These are phyloP conservation scores for Malus fusca DNA, from an alignment of 306 rosid genomes.

Conservation along the genomic window DNA sequence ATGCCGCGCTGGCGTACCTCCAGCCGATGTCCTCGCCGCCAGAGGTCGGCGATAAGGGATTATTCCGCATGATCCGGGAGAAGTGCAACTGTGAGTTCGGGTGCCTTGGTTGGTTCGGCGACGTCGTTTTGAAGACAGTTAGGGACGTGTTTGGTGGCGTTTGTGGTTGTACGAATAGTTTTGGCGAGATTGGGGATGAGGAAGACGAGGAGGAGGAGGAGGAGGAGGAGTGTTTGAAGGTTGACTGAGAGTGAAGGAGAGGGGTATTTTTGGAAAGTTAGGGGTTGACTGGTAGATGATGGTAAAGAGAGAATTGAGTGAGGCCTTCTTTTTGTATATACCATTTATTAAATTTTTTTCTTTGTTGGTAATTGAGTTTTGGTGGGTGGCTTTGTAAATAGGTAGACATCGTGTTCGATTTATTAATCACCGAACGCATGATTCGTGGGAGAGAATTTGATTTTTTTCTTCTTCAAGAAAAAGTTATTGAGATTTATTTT, in stretches of 20 bases:
- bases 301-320: not conserved
- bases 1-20: slow-evolving; percentile 69
- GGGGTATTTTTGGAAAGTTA: slow-evolving; percentile 7
- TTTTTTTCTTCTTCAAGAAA: not conserved
- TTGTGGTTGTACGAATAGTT: not conserved
- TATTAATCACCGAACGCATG: not conserved
- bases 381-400: not conserved
- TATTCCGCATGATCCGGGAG: slow-evolving; percentile 12
- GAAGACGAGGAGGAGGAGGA: not conserved
- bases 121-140: slow-evolving; percentile 9
- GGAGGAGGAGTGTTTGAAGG: slow-evolving; percentile 4
- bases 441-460: not conserved
- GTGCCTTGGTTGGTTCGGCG: slow-evolving; percentile 29
- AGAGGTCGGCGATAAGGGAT: slow-evolving; percentile 1
- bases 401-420: too few species aligned
- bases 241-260: slow-evolving; percentile 1
- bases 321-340: slow-evolving; percentile 1
- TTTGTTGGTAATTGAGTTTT: not conserved
- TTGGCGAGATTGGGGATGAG: not conserved
- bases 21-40: slow-evolving; percentile 40
- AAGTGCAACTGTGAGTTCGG: slow-evolving; percentile 24
- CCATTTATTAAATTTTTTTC: not conserved
- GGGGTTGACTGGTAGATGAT: slow-evolving; percentile 29
- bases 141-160: slow-evolving; percentile 1
- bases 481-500: not conserved